Evolutionary conservation across 805 yeast species (phyloP).

Genomic region (Yarrowia yakushimensis): DNA sequence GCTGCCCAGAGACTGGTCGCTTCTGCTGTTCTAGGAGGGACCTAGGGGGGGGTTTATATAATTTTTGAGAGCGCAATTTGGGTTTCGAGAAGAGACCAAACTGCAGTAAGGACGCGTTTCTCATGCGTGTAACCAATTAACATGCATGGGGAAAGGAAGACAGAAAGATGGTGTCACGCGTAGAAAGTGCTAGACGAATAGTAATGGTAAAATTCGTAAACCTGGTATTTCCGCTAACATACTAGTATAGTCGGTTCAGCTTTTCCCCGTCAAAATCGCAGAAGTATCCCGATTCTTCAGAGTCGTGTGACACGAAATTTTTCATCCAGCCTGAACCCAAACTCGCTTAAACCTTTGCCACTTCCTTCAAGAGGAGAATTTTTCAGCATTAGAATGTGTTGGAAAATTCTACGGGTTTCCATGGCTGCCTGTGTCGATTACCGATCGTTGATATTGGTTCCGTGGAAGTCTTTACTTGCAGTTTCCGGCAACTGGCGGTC

Average conservation of each 20-base stretch:
- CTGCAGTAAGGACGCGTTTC: background rate
- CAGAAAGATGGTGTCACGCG: background rate
- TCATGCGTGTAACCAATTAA: background rate
- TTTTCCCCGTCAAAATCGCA: background rate
- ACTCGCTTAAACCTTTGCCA: background rate
- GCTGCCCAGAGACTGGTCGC: conserved; percentile 14
- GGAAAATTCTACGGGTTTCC: background rate
- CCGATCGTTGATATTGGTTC: background rate
- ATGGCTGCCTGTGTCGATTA: background rate
- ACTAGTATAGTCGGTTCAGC: background rate
- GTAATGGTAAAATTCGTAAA: background rate
- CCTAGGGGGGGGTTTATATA: conserved; percentile 7
- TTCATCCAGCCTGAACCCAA: background rate
- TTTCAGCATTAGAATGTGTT: background rate
- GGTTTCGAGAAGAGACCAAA: background rate
- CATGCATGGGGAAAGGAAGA: background rate
- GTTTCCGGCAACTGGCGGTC: too few relatives aligned
- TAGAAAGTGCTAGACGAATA: too few relatives aligned
- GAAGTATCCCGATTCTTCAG: background rate
- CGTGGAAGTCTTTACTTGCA: background rate
- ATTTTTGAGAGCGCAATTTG: background rate
- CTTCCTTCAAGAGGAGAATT: background rate
- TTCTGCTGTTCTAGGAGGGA: background rate
- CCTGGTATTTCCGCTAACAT: background rate
- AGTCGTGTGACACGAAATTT: too few relatives aligned